phyloP scores from a whole-genome alignment of 768 basidiomycete genomes.

The Lyophyllum semitale region DNA sequence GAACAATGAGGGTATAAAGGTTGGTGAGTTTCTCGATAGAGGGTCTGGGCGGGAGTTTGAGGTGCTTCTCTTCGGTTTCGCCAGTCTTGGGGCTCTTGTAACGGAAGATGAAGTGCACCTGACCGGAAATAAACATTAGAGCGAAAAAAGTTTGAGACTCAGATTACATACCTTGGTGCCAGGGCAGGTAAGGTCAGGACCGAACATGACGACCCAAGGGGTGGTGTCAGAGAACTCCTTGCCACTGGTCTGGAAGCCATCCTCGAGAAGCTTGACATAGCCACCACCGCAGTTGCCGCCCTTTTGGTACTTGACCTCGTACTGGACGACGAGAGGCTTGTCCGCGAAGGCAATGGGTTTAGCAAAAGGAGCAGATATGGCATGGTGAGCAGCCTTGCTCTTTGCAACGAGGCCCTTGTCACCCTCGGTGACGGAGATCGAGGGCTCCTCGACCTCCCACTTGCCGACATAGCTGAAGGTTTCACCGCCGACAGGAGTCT shows the following conservation, averaged over 20 bases:
- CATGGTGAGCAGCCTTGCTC: slow-evolving; percentile 97
- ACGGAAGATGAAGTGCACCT: slow-evolving; percentile 99
- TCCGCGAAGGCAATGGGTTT: slow-evolving; percentile 76
- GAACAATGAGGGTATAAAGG: slow-evolving; percentile 91
- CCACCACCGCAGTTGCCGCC: slow-evolving; percentile 99
- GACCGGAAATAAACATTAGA: slow-evolving; percentile 8
- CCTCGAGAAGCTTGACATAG: slow-evolving; percentile 93
- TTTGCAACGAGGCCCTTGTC: slow-evolving; percentile 94
- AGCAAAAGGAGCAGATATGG: slow-evolving; percentile 91
- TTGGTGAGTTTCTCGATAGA: slow-evolving; percentile 89
- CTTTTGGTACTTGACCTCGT: slow-evolving; percentile 99
- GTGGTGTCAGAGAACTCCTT: slow-evolving; percentile 95
- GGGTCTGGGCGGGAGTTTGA: slow-evolving; percentile 78
- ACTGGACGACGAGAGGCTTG: slow-evolving; percentile 92
- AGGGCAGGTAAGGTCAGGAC: slow-evolving; percentile 92
- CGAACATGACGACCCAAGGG: slow-evolving; percentile 97
- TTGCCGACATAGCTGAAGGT: slow-evolving; percentile 97
- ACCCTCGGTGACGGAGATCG: slow-evolving; percentile 73
- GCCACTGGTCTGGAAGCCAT: slow-evolving; percentile 91
- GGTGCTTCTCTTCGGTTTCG: slow-evolving; percentile 97
- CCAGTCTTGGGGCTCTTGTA: slow-evolving; percentile 93
- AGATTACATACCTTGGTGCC: slow-evolving; percentile 72
- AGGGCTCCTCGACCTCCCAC: slow-evolving; percentile 93
- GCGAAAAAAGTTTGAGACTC: neutral
- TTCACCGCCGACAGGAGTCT: slow-evolving; percentile 94